These are phyloP conservation scores for Zymoseptoria ardabiliae DNA, from an alignment of 2,329 filamentous ascomycete species.

Conservation along the genomic window DNA sequence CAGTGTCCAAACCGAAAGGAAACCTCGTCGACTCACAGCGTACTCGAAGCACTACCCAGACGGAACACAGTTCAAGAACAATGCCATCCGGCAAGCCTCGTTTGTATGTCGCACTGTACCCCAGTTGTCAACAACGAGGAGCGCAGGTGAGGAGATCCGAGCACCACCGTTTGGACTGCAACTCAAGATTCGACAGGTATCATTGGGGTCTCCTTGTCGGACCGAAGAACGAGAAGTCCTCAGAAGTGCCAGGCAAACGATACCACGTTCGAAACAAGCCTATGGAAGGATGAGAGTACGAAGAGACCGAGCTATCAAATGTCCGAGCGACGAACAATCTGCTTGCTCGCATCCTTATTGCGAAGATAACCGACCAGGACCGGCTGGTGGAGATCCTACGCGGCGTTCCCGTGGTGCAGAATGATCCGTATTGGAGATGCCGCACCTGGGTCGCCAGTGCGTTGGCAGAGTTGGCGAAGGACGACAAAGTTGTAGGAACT, in stretches of 20 bases:
- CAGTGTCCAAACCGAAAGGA: too few relatives aligned
- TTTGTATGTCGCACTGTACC: neutral
- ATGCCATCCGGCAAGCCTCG: neutral
- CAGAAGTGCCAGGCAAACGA: neutral
- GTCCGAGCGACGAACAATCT: neutral
- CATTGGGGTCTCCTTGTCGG: neutral
- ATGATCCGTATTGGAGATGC: conserved; percentile 33
- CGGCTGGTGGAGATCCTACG: conserved; percentile 30
- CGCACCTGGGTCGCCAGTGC: conserved; percentile 34
- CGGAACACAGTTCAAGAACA: neutral
- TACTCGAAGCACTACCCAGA: neutral
- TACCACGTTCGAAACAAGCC: neutral
- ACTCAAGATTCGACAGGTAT: neutral
- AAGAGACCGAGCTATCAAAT: neutral
- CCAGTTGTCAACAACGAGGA: neutral
- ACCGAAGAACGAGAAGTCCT: neutral
- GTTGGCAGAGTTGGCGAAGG: conserved; percentile 27
- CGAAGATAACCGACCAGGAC: conserved; percentile 32
- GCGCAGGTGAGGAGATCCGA: neutral
- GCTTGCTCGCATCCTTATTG: conserved; percentile 33
- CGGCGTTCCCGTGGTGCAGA: conserved; percentile 27
- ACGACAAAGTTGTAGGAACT: conserved; percentile 34
- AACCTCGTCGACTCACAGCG: too few relatives aligned
- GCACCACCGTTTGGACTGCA: too few relatives aligned
- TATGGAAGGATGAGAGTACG: neutral